Percentiles rank a stretch among this genome's conserved stretches.
Evolutionary conservation across 2,329 filamentous ascomycete species (phyloP).

Genomic region (Monilinia fructigena): DNA sequence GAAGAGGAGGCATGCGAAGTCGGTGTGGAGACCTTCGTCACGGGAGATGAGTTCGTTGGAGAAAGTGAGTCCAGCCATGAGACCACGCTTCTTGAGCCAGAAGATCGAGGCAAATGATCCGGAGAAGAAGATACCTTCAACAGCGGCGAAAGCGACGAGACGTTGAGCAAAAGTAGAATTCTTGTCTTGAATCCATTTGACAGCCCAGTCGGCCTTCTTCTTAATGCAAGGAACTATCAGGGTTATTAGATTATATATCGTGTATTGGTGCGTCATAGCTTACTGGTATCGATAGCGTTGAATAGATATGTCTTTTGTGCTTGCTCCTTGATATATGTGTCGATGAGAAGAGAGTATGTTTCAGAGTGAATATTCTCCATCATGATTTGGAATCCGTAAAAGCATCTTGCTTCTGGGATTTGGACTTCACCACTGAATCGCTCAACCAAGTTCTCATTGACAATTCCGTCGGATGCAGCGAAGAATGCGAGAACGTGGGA

Average conservation of each 20-base stretch:
- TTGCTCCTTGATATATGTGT: slow-evolving; percentile 98
- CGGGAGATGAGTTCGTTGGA: slow-evolving; percentile 99
- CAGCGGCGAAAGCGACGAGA: slow-evolving; percentile 92
- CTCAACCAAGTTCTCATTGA: slow-evolving; percentile 99
- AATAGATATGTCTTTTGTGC: slow-evolving; percentile 92
- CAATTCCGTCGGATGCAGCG: slow-evolving; percentile 96
- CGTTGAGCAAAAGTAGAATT: slow-evolving; percentile 94
- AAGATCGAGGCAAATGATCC: slow-evolving; percentile 99
- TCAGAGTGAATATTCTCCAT: slow-evolving; percentile 99
- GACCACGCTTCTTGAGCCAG: slow-evolving; percentile 99
- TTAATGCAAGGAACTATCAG: slow-evolving; percentile 83
- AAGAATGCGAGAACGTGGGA: slow-evolving; percentile 99
- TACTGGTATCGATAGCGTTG: slow-evolving; percentile 97
- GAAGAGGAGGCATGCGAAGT: slow-evolving; percentile 97
- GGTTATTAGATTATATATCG: slow-evolving; percentile 35
- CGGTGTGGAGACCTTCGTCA: slow-evolving; percentile 98
- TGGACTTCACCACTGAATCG: slow-evolving; percentile 97
- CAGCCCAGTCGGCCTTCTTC: slow-evolving; percentile 98
- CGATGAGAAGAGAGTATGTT: slow-evolving; percentile 98
- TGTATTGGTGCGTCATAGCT: slow-evolving; percentile 40
- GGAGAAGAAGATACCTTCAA: slow-evolving; percentile 99
- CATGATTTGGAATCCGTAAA: slow-evolving; percentile 99
- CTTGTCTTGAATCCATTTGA: slow-evolving; percentile 91
- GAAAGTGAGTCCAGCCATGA: slow-evolving; percentile 98
- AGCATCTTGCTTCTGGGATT: slow-evolving; percentile 96